Evolutionary conservation across 345 rosid genomes (phyloP).

Genomic region (Arabidopsis suecica): DNA sequence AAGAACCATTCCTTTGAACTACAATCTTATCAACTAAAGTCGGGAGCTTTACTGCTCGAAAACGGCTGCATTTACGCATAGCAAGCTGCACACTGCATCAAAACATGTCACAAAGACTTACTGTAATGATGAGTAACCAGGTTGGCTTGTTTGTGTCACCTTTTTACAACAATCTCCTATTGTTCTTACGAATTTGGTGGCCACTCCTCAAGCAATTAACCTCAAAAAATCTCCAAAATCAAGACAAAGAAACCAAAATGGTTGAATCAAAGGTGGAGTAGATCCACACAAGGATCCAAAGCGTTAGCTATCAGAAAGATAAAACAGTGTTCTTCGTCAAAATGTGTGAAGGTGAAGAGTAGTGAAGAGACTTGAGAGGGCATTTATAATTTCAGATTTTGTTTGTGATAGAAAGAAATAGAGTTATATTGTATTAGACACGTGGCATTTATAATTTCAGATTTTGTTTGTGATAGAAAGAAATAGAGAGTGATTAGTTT

Average conservation of each 20-base stretch:
- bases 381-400: neutral
- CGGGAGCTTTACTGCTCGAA: neutral
- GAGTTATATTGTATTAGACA: neutral
- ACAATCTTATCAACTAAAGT: neutral
- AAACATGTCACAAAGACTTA: no score
- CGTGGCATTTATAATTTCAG: slow-evolving; percentile 14
- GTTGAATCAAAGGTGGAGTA: neutral
- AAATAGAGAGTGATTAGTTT: neutral
- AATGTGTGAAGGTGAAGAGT: neutral
- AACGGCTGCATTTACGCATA: neutral
- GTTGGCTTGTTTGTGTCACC: neutral
- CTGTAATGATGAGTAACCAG: neutral
- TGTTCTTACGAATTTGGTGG: neutral
- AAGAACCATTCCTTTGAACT: neutral
- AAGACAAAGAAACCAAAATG: neutral
- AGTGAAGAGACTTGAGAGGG: neutral
- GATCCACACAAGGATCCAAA: neutral
- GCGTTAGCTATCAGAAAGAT: neutral
- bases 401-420: no score
- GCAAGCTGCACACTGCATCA: neutral
- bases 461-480: no score
- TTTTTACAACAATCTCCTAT: neutral
- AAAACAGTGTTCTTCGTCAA: neutral
- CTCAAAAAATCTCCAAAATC: neutral
- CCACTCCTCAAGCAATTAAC: neutral